Base-by-base conservation (phyloP, 2,329 filamentous ascomycete genomes). In the Diaporthe aspalathi region DNA sequence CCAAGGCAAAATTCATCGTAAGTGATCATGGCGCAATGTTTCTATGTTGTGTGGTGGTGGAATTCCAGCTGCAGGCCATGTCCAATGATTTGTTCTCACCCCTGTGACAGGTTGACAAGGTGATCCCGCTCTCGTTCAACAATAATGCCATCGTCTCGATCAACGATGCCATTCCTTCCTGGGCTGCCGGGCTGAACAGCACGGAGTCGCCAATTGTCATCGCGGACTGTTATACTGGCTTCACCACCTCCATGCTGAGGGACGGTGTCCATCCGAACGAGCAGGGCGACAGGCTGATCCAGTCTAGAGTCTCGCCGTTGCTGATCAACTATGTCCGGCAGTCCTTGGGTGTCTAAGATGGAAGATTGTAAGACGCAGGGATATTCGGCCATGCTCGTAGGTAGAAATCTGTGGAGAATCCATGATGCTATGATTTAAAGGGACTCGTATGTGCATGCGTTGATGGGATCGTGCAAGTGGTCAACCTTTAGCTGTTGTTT, bases 251-350 rank as follows among this genome's bases (percentile, higher is more conserved):
- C 5, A 77, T 79, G 65, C 73, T 82, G 53, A 75, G 79, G 12
- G 83, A 84, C 72, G 82, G 82, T 14, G 79, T 85, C 12, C 82
- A 84, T 71, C 82, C 83, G 1, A 82, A 81, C 72, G 76, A 77
- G 0, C 74, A 74, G 5, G 81, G 81, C 11, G 81, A 83, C 68
- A 49, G 43, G 20, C 20, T 49, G 43, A 63, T 63, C 27, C 40
- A 63, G 43, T 47, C 57, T 6, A 49, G n/a, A 17, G 24, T 63
- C 57, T 49, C 40, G 27, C 57, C 43, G 27, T 29, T 35, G 27
- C 16, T 63, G 20, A 35, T 49, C 12, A 24, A 63, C 20, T 49
- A 63, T 32, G 43, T 49, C 27, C 35, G 47, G 27, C 27, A 63
- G 43, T 49, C 57, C 20, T 32, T 49, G 57, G 57, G 24, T 14